phyloP scores from a whole-genome alignment of 2,329 filamentous ascomycete species.

The Arthrobotrys entomopaga region DNA sequence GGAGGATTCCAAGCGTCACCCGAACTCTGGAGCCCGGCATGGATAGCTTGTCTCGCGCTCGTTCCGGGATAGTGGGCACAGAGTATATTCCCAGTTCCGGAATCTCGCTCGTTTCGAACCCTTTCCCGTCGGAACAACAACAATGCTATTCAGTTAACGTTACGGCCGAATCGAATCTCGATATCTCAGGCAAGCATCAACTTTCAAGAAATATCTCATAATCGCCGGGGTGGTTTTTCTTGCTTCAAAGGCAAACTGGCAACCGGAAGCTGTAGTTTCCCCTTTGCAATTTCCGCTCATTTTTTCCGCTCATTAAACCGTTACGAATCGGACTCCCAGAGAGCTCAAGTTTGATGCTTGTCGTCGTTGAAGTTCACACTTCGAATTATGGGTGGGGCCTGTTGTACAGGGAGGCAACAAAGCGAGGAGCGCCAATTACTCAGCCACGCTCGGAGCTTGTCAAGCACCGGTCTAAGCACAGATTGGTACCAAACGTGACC shows the following conservation, averaged over 20 bases:
- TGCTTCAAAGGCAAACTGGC: no score
- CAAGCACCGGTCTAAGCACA: slow-evolving; percentile 54
- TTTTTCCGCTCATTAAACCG: background rate
- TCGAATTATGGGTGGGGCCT: slow-evolving; percentile 19
- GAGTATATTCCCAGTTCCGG: background rate
- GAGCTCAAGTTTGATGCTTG: slow-evolving; percentile 5
- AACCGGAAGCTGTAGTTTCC: background rate
- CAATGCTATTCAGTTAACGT: no score
- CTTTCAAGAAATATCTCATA: no score
- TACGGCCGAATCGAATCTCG: no score
- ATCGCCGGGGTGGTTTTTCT: no score
- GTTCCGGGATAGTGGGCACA: background rate
- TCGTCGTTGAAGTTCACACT: slow-evolving; percentile 26
- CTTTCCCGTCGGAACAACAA: no score
- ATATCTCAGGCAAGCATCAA: no score
- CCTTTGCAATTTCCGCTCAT: background rate
- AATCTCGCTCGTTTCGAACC: background rate
- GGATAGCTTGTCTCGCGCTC: background rate
- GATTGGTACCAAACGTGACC: slow-evolving; percentile 21
- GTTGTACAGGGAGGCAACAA: background rate
- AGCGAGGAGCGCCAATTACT: slow-evolving; percentile 12
- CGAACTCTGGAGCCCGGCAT: background rate
- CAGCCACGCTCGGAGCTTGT: slow-evolving; percentile 46
- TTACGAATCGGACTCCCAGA: background rate
- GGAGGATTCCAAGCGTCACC: background rate